Percentiles rank a stretch among this genome's conserved stretches.
Evolutionary conservation across 176 grass and related monocot species (phyloP).

Genomic region (Neostapfia colusana): DNA sequence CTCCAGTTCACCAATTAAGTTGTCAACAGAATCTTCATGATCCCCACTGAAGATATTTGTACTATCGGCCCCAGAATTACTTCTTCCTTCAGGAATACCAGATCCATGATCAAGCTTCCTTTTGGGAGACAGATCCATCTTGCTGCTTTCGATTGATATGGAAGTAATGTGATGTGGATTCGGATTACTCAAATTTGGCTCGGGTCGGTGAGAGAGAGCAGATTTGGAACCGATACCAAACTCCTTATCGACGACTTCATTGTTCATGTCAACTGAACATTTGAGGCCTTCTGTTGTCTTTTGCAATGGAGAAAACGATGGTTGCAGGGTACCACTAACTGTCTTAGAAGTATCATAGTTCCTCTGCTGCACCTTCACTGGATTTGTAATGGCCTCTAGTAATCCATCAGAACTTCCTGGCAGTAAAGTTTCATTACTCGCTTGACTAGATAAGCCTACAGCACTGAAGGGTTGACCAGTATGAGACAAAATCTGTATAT

Average conservation of each 20-base stretch:
- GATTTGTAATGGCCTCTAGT: constrained; percentile 86
- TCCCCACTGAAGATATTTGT: constrained; percentile 24
- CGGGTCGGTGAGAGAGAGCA: constrained; percentile 18
- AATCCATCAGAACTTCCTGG: constrained; percentile 71
- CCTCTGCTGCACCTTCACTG: constrained; percentile 59
- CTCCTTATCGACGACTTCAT: constrained; percentile 14
- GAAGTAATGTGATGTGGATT: constrained; percentile 24
- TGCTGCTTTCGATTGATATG: constrained; percentile 27
- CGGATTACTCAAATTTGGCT: constrained; percentile 32
- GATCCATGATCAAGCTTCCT: constrained; percentile 39
- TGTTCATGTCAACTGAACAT: constrained; percentile 35
- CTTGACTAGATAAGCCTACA: constrained; percentile 34
- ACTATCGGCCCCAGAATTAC: constrained; percentile 36
- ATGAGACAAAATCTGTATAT: constrained; percentile 36
- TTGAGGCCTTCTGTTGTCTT: constrained; percentile 16
- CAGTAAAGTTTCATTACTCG: constrained; percentile 29
- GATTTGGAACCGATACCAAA: constrained; percentile 21
- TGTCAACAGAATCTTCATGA: constrained; percentile 42
- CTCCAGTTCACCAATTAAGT: constrained; percentile 13
- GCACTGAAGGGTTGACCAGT: constrained; percentile 17
- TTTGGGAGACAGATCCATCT: constrained; percentile 41
- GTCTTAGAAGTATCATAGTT: constrained; percentile 32
- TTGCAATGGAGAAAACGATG: constrained; percentile 48
- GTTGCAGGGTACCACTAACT: constrained; percentile 25
- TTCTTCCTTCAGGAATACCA: constrained; percentile 43